Evolutionary conservation across 2,329 filamentous ascomycete genomes (phyloP).

Genomic region (Paecilomyces dactylethromorphus): DNA sequence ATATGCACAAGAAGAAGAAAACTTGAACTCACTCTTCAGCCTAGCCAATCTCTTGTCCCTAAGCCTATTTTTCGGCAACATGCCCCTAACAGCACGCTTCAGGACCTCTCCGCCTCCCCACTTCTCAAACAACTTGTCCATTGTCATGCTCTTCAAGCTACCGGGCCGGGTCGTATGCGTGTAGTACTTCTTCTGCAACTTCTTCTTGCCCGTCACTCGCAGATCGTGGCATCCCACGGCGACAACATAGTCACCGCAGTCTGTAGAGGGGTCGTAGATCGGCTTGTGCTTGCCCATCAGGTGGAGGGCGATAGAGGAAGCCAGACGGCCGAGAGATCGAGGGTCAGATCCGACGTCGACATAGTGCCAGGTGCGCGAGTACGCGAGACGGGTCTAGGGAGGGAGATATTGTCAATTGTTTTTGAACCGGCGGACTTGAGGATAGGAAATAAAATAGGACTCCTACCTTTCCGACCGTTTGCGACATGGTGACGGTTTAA

Average conservation of each 20-base stretch:
- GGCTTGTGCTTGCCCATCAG: constrained; percentile 99
- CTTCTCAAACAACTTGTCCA: constrained; percentile 93
- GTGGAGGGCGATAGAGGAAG: constrained; percentile 75
- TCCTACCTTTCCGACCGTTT: constrained; percentile 38
- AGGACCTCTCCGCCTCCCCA: constrained; percentile 89
- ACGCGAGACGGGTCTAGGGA: constrained; percentile 88
- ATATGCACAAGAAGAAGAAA: constrained; percentile 1
- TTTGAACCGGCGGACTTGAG: neutral
- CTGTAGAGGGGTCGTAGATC: constrained; percentile 92
- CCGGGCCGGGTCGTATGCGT: constrained; percentile 87
- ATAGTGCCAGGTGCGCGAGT: constrained; percentile 94
- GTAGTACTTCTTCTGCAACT: constrained; percentile 92
- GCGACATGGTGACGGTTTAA: constrained; percentile 31
- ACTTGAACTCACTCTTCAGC: constrained; percentile 59
- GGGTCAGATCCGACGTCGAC: constrained; percentile 63
- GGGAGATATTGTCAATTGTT: neutral
- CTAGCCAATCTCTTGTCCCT: constrained; percentile 79
- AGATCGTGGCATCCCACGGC: constrained; percentile 83
- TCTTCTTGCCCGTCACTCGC: constrained; percentile 85
- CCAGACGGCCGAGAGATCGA: constrained; percentile 82
- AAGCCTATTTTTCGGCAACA: constrained; percentile 95
- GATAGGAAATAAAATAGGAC: neutral
- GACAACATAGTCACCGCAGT: constrained; percentile 98
- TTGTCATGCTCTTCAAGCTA: constrained; percentile 77
- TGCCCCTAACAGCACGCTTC: constrained; percentile 85